A percentile compares a stretch with the other conserved stretches of the same genome.
Evolutionary conservation across 192 early-diverging fungal genomes (phyloP).

Genomic region (Coemansia erecta): DNA sequence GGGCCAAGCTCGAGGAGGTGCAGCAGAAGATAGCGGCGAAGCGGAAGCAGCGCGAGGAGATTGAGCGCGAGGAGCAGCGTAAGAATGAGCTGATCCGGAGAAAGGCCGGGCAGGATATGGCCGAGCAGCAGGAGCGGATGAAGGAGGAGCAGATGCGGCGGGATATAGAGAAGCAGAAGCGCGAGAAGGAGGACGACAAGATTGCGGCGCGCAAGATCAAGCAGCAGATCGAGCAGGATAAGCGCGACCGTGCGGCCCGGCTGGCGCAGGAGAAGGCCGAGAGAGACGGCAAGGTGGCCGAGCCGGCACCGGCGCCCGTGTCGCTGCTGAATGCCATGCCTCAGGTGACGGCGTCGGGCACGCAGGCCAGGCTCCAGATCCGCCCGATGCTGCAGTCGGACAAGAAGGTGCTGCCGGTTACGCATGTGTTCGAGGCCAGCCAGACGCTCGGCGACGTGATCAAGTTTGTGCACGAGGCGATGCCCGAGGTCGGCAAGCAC

Average conservation of each 20-base stretch:
- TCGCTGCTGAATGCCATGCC: constrained; percentile 33
- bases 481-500: constrained; percentile 21
- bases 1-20: constrained; percentile 60
- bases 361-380: constrained; percentile 65
- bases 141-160: constrained; percentile 58
- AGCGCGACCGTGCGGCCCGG: constrained; percentile 58
- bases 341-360: constrained; percentile 27
- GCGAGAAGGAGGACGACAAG: constrained; percentile 68
- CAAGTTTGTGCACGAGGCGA: constrained; percentile 47
- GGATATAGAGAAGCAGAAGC: constrained; percentile 57
- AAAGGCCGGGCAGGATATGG: constrained; percentile 61
- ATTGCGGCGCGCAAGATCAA: constrained; percentile 59
- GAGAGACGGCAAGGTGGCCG: constrained; percentile 10
- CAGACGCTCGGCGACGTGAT: constrained; percentile 59
- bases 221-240: constrained; percentile 68
- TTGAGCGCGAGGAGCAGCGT: constrained; percentile 60
- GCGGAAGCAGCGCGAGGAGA: constrained; percentile 55
- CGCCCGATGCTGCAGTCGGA: constrained; percentile 45
- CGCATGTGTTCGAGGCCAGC: constrained; percentile 57
- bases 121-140: constrained; percentile 57
- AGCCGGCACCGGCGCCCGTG: background rate
- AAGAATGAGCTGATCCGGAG: constrained; percentile 58
- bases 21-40: constrained; percentile 57
- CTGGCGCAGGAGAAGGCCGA: constrained; percentile 42
- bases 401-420: constrained; percentile 53